These are phyloP conservation scores for Pseudocercospora musae DNA, from an alignment of 2,329 filamentous ascomycete species.

Conservation along the genomic window DNA sequence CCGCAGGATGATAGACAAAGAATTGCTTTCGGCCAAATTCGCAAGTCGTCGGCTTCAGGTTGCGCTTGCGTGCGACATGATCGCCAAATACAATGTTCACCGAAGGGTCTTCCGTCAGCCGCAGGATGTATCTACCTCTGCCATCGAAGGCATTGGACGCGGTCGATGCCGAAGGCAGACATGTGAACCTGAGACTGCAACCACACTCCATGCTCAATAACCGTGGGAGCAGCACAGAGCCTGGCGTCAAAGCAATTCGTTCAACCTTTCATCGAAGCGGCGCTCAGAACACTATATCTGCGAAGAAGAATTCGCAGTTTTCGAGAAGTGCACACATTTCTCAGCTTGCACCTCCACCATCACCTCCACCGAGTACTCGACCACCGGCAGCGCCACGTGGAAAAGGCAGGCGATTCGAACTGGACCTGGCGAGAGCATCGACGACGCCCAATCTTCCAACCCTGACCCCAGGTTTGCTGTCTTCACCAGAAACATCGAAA, in stretches of 20 bases:
- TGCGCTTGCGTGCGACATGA: background rate
- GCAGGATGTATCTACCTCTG: slow-evolving; percentile 1
- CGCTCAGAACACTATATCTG: slow-evolving; percentile 6
- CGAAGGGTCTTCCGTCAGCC: background rate
- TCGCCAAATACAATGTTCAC: background rate
- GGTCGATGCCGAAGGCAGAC: background rate
- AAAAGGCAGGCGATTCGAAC: background rate
- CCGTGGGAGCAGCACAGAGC: background rate
- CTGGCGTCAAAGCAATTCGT: background rate
- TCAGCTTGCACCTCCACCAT: slow-evolving; percentile 1
- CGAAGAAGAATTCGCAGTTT: background rate
- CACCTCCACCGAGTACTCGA: slow-evolving; percentile 5
- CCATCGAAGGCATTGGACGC: background rate
- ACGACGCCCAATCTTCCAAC: slow-evolving; percentile 3
- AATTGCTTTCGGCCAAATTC: background rate
- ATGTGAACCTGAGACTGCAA: background rate
- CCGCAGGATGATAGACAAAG: background rate
- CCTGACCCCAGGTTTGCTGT: background rate
- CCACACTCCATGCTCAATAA: background rate
- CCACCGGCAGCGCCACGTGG: slow-evolving; percentile 1
- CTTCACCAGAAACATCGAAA: background rate
- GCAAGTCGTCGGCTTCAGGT: background rate
- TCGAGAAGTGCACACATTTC: background rate
- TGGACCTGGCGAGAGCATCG: background rate
- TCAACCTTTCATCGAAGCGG: background rate